Evolutionary conservation across 306 rosid genomes (phyloP).

Genomic region (Begonia loranthoides): DNA sequence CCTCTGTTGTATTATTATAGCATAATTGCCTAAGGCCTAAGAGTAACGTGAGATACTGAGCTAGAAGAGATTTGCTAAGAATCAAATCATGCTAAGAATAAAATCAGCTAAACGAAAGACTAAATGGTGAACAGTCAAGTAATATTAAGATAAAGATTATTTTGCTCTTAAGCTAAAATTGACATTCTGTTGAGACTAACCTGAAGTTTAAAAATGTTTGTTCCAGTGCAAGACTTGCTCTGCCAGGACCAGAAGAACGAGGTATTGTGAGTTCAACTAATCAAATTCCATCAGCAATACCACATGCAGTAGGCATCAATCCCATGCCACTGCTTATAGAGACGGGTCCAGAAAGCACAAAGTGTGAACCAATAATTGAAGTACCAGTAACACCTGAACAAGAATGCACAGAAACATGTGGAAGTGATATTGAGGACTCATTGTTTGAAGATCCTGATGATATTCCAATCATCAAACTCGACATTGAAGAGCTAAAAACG

Average conservation of each 20-base stretch:
- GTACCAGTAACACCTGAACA: constrained; percentile 78
- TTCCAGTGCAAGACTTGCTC: constrained; percentile 81
- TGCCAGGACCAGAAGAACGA: constrained; percentile 83
- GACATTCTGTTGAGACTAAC: neutral
- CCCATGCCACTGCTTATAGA: constrained; percentile 23
- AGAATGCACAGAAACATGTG: constrained; percentile 31
- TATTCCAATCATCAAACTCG: constrained; percentile 39
- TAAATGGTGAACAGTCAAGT: no score
- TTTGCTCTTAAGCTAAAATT: no score
- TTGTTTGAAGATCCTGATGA: constrained; percentile 55
- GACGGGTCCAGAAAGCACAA: constrained; percentile 16
- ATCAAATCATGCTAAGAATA: no score
- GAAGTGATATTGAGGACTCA: constrained; percentile 71
- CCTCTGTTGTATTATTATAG: no score
- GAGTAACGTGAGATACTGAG: no score
- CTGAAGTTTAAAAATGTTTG: constrained; percentile 19
- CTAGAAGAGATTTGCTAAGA: no score
- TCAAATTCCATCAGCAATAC: constrained; percentile 23
- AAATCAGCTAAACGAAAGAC: no score
- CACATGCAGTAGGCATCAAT: constrained; percentile 24
- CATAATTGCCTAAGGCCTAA: no score
- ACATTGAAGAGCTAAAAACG: constrained; percentile 23
- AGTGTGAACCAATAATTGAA: constrained; percentile 81
- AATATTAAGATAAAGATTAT: no score
- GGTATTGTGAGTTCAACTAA: constrained; percentile 31